These are phyloP conservation scores for Wickerhamiella sorbophila DNA, from an alignment of 805 yeast species.

Conservation along the genomic window DNA sequence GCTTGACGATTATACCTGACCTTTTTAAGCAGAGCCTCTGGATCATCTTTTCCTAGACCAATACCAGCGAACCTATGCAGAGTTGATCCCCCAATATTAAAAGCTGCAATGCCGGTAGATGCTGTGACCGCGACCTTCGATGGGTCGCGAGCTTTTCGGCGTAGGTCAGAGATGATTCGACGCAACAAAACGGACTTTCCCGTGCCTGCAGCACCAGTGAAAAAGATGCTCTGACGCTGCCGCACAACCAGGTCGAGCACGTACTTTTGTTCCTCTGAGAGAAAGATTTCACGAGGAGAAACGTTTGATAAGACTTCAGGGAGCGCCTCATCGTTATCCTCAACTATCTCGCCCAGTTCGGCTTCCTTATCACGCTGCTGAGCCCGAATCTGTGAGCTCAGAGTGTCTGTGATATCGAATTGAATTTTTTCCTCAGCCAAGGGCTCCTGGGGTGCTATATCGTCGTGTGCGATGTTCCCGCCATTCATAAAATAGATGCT, in stretches of 20 bases:
- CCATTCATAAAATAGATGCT: neutral
- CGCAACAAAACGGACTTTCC: slow-evolving; percentile 85
- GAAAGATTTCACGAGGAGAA: slow-evolving; percentile 11
- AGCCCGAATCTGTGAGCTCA: neutral
- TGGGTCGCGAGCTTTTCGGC: slow-evolving; percentile 26
- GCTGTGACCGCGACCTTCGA: slow-evolving; percentile 75
- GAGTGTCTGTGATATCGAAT: neutral
- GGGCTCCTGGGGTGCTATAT: neutral
- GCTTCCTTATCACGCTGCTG: too few species aligned
- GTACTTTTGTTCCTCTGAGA: slow-evolving; percentile 35
- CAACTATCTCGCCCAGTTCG: too few species aligned
- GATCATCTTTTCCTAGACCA: slow-evolving; percentile 55
- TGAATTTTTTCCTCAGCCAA: neutral
- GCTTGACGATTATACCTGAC: slow-evolving; percentile 35
- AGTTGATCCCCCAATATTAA: slow-evolving; percentile 83
- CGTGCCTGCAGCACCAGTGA: slow-evolving; percentile 97
- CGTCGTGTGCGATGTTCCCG: neutral
- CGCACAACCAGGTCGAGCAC: slow-evolving; percentile 49
- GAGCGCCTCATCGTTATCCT: neutral
- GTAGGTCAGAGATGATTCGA: slow-evolving; percentile 45
- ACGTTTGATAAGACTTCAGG: neutral
- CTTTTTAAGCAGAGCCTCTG: slow-evolving; percentile 31
- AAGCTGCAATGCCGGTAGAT: slow-evolving; percentile 92
- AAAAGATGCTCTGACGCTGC: slow-evolving; percentile 56
- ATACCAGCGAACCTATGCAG: slow-evolving; percentile 75